Evolutionary conservation across 2,329 filamentous ascomycete genomes (phyloP).

Genomic region (Neofusicoccum sp.): DNA sequence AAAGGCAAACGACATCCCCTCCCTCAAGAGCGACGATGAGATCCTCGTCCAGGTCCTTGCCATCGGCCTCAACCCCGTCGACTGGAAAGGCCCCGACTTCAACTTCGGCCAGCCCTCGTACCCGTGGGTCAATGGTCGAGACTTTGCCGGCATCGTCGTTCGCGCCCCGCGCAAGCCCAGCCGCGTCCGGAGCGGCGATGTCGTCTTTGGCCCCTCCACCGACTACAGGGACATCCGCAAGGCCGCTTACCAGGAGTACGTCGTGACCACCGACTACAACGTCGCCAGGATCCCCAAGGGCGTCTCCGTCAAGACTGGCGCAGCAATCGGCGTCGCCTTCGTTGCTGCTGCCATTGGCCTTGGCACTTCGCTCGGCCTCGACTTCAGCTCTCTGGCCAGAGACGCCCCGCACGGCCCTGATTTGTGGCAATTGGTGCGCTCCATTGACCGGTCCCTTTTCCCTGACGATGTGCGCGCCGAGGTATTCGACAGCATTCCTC

Average conservation of each 20-base stretch:
- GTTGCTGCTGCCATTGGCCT: conserved; percentile 66
- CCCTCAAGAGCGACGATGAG: conserved; percentile 38
- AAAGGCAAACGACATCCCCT: neutral
- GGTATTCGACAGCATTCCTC: conserved; percentile 55
- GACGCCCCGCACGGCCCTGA: conserved; percentile 54
- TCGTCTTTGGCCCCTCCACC: conserved; percentile 63
- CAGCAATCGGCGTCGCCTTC: conserved; percentile 68
- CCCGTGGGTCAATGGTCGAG: conserved; percentile 68
- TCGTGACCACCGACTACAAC: conserved; percentile 64
- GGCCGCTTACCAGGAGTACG: conserved; percentile 69
- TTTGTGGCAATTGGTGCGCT: conserved; percentile 52
- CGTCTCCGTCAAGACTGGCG: conserved; percentile 53
- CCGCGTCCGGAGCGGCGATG: conserved; percentile 45
- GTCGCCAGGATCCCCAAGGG: conserved; percentile 59
- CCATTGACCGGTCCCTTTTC: conserved; percentile 48
- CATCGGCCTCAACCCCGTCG: conserved; percentile 73
- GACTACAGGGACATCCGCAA: conserved; percentile 73
- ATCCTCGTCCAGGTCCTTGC: conserved; percentile 61
- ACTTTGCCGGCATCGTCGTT: conserved; percentile 64
- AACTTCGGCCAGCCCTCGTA: conserved; percentile 67
- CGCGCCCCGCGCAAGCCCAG: conserved; percentile 31
- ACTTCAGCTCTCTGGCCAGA: conserved; percentile 50
- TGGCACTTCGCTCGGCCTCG: conserved; percentile 67
- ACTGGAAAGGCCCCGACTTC: conserved; percentile 71
- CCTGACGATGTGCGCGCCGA: conserved; percentile 63